These are phyloP conservation scores for Juglanconis sp. DNA, from an alignment of 2,329 filamentous ascomycete genomes.

Conservation along the genomic window DNA sequence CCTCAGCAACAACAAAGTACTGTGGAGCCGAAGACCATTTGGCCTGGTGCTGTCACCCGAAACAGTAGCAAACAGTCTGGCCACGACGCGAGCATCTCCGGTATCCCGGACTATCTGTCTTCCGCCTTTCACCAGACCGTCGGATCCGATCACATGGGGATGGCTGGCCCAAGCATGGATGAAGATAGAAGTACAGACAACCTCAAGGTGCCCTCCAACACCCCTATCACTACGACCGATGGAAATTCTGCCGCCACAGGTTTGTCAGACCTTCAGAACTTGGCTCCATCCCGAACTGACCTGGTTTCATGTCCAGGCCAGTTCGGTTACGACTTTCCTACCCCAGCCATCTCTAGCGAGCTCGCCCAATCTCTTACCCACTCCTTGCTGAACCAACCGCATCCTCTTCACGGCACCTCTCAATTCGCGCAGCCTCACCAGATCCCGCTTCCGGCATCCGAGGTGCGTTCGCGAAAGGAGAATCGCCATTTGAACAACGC, in stretches of 20 bases:
- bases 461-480: slow-evolving; percentile 45
- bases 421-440: slow-evolving; percentile 26
- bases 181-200: slow-evolving; percentile 30
- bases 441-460: slow-evolving; percentile 30
- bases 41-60: slow-evolving; percentile 13
- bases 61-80: slow-evolving; percentile 25
- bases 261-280: background rate
- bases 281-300: background rate
- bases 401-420: slow-evolving; percentile 29
- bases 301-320: background rate
- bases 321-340: slow-evolving; percentile 20
- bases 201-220: slow-evolving; percentile 41
- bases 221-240: slow-evolving; percentile 30
- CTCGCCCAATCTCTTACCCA: slow-evolving; percentile 43
- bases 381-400: slow-evolving; percentile 47
- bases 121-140: slow-evolving; percentile 16
- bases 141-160: slow-evolving; percentile 25
- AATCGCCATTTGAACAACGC: slow-evolving; percentile 29
- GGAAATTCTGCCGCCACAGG: background rate
- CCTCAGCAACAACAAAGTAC: slow-evolving; percentile 3
- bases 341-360: slow-evolving; percentile 31
- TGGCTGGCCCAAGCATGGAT: slow-evolving; percentile 28
- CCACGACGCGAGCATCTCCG: slow-evolving; percentile 41
- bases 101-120: slow-evolving; percentile 41
- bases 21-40: slow-evolving; percentile 13